Conservation (phyloP, 1,284 basidiomycete species). For the Coriolopsis trogii region DNA sequence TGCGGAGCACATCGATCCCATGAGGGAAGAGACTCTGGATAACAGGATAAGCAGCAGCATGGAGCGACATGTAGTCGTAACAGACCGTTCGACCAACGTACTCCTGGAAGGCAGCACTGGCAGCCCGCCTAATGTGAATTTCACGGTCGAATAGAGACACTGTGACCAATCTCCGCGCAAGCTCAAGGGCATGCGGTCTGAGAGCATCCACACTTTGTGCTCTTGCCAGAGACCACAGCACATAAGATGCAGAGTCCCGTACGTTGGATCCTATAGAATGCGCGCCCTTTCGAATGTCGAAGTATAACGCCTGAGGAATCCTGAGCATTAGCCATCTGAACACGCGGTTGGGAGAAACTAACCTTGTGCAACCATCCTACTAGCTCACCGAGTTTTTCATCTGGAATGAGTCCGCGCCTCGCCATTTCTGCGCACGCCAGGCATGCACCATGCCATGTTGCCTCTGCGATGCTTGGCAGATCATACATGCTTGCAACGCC, state of each 20-base stretch:
- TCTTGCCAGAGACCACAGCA: constrained; percentile 92
- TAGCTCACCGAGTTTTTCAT: constrained; percentile 60
- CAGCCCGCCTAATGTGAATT: constrained; percentile 93
- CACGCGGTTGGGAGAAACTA: constrained; percentile 23
- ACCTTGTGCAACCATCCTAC: constrained; percentile 84
- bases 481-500: constrained; percentile 66
- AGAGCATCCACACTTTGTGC: constrained; percentile 68
- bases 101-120: constrained; percentile 98
- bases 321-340: constrained; percentile 4
- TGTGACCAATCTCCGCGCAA: constrained; percentile 75
- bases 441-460: constrained; percentile 94
- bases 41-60: background rate
- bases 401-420: constrained; percentile 73
- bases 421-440: constrained; percentile 93
- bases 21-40: constrained; percentile 83
- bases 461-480: constrained; percentile 77
- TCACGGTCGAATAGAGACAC: constrained; percentile 93
- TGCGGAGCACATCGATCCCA: constrained; percentile 90
- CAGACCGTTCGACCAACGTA: constrained; percentile 91
- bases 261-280: constrained; percentile 95
- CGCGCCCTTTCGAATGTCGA: constrained; percentile 90
- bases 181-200: constrained; percentile 59
- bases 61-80: background rate
- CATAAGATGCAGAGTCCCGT: constrained; percentile 93
- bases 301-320: constrained; percentile 75